Percentiles rank a stretch among this genome's conserved stretches.
Evolutionary conservation across 345 rosid species (phyloP).

Genomic region (Physaria fendleri): DNA sequence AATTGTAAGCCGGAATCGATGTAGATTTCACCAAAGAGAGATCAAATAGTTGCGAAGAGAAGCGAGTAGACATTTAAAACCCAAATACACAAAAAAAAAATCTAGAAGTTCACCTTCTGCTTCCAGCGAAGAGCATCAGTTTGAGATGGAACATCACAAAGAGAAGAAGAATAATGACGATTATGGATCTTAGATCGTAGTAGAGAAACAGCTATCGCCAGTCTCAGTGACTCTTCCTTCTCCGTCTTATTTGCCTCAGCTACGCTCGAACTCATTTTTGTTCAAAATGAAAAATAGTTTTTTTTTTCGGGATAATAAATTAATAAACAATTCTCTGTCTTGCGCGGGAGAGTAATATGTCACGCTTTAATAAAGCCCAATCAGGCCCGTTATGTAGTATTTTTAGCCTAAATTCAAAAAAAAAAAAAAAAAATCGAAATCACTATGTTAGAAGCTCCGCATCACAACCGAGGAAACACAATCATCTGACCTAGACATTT

Average conservation of each 20-base stretch:
- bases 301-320: constrained; percentile 2
- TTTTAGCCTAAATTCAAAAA: constrained; percentile 66
- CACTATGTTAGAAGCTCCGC: constrained; percentile 2
- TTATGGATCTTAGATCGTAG: constrained; percentile 63
- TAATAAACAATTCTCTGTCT: background rate
- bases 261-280: constrained; percentile 25
- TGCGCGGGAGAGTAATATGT: constrained; percentile 25
- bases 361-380: background rate
- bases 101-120: constrained; percentile 54
- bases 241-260: constrained; percentile 16
- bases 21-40: background rate
- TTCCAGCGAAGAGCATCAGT: constrained; percentile 72
- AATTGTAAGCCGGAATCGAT: background rate
- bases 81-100: background rate
- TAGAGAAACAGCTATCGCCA: constrained; percentile 73
- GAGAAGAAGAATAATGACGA: constrained; percentile 27
- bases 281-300: background rate
- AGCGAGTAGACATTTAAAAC: background rate
- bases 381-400: constrained; percentile 17
- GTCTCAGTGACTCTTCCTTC: constrained; percentile 46
- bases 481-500: background rate
- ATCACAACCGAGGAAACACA: constrained; percentile 1
- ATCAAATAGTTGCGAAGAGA: background rate
- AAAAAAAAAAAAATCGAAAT: background rate
- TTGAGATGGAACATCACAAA: constrained; percentile 24